phyloP scores from a whole-genome alignment of 164 flowering plant species.

The Stephania yunnanensis region DNA sequence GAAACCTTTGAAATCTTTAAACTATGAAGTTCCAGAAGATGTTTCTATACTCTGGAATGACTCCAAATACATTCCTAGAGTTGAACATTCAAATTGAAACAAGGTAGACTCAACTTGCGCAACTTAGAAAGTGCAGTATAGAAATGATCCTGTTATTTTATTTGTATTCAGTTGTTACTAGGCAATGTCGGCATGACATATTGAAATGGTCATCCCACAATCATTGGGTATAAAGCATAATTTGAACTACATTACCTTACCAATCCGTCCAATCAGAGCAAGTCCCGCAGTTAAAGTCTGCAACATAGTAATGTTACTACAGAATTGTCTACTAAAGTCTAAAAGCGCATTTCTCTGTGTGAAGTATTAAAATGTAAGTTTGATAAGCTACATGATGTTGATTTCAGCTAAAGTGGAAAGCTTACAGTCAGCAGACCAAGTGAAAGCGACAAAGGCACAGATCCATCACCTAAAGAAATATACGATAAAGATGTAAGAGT shows the following conservation, averaged over 20 bases:
- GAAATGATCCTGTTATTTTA: neutral
- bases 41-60: neutral
- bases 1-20: neutral
- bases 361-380: conserved; percentile 1
- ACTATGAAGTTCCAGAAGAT: neutral
- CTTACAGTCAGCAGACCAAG: conserved; percentile 90
- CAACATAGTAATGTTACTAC: conserved; percentile 13
- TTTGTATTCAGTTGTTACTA: neutral
- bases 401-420: neutral
- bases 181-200: neutral
- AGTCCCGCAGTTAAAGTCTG: conserved; percentile 90
- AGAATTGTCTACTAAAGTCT: conserved; percentile 3
- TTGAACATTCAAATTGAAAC: neutral
- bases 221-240: neutral
- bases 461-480: conserved; percentile 73
- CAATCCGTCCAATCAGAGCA: conserved; percentile 92
- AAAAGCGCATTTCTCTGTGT: neutral
- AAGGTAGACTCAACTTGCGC: neutral
- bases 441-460: conserved; percentile 63
- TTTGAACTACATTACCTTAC: conserved; percentile 48
- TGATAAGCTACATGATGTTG: neutral
- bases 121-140: neutral
- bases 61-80: neutral
- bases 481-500: conserved; percentile 1
- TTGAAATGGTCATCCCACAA: neutral